Conservation (phyloP, 1,284 basidiomycete genomes). For the Salmacisia buchloeana region DNA sequence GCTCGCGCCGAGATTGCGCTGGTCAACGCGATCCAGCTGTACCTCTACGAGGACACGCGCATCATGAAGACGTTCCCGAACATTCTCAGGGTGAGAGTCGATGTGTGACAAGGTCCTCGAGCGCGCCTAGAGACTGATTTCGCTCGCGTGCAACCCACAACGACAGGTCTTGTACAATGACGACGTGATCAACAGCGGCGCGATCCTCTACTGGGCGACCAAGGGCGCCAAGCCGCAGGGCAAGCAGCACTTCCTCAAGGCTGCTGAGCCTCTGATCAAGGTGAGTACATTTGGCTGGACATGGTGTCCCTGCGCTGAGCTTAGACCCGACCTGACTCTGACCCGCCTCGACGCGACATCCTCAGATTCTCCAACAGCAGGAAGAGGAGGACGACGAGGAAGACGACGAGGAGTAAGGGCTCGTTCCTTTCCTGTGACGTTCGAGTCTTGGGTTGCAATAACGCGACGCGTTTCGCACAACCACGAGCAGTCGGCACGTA, state of each 20-base stretch:
- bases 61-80: conserved; percentile 89
- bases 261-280: conserved; percentile 80
- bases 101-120: conserved; percentile 7
- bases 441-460: conserved; percentile 61
- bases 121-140: no score
- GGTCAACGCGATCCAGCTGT: conserved; percentile 65
- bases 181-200: conserved; percentile 88
- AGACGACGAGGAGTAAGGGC: conserved; percentile 58
- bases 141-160: no score
- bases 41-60: conserved; percentile 81
- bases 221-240: conserved; percentile 94
- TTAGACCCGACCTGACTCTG: conserved; percentile 12
- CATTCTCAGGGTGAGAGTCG: conserved; percentile 69
- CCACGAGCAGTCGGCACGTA: no score
- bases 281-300: conserved; percentile 54
- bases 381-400: conserved; percentile 72
- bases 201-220: conserved; percentile 94
- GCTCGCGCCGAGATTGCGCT: conserved; percentile 78
- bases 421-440: conserved; percentile 18
- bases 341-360: background rate
- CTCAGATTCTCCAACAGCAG: conserved; percentile 49
- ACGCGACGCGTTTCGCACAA: no score
- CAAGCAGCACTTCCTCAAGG: conserved; percentile 87
- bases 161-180: conserved; percentile 73
- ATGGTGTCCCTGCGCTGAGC: background rate